phyloP scores from a whole-genome alignment of 148 eudicot genomes.

The Limonium bicolor region DNA sequence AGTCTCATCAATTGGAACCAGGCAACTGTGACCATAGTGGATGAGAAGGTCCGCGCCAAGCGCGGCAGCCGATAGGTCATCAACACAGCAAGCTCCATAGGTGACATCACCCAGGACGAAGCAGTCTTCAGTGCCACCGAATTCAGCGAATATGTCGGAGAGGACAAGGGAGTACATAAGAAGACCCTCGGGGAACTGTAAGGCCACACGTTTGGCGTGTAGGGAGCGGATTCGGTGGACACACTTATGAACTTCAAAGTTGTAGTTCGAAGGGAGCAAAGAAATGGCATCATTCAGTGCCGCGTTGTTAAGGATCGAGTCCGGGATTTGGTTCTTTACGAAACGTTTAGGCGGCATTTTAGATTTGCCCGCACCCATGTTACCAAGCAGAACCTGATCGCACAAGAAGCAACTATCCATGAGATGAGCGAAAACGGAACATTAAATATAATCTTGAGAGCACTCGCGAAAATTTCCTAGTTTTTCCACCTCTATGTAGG shows the following conservation, averaged over 20 bases:
- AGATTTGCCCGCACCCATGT: slow-evolving; percentile 96
- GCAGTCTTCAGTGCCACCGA: slow-evolving; percentile 33
- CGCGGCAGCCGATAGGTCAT: slow-evolving; percentile 65
- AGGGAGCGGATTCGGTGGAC: slow-evolving; percentile 48
- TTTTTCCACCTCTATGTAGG: no score
- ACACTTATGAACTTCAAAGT: slow-evolving; percentile 72
- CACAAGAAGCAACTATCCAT: no score
- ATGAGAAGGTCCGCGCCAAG: slow-evolving; percentile 49
- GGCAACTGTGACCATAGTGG: slow-evolving; percentile 85
- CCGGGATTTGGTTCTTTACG: slow-evolving; percentile 61
- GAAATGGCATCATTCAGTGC: slow-evolving; percentile 61
- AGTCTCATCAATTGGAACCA: slow-evolving; percentile 63
- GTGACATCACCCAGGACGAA: slow-evolving; percentile 82
- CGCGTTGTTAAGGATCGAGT: slow-evolving; percentile 45
- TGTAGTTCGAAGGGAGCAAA: slow-evolving; percentile 64
- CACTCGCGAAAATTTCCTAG: no score
- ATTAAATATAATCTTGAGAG: neutral
- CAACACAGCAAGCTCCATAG: slow-evolving; percentile 93
- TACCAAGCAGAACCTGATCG: slow-evolving; percentile 86
- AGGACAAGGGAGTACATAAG: slow-evolving; percentile 67
- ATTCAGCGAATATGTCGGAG: slow-evolving; percentile 65
- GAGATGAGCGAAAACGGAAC: neutral
- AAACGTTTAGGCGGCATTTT: slow-evolving; percentile 79
- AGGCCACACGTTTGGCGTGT: slow-evolving; percentile 43
- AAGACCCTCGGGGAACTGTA: slow-evolving; percentile 88